Evolutionary conservation across 1,284 basidiomycete species (phyloP).

Genomic region (Paramarasmius palmivorus): DNA sequence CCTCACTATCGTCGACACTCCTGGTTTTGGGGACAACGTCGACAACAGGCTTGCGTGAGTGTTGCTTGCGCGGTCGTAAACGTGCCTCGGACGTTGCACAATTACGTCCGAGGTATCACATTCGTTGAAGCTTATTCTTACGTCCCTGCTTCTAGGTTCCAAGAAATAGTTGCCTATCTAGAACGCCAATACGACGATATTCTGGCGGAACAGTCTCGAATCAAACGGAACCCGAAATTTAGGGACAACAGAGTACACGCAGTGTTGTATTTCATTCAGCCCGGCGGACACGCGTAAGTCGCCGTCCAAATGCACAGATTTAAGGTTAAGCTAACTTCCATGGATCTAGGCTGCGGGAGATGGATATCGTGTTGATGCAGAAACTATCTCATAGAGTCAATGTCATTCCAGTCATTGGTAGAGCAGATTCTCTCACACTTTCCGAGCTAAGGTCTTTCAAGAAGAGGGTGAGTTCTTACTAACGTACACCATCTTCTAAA

Average conservation of each 20-base stretch:
- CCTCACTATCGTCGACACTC: slow-evolving; percentile 96
- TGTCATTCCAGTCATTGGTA: slow-evolving; percentile 97
- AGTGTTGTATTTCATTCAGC: slow-evolving; percentile 95
- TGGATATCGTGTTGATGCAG: slow-evolving; percentile 97
- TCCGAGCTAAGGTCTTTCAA: slow-evolving; percentile 90
- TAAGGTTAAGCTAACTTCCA: background rate
- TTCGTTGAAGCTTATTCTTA: slow-evolving; percentile 7
- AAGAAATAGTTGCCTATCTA: slow-evolving; percentile 92
- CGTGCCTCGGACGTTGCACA: background rate
- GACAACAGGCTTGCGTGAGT: slow-evolving; percentile 94
- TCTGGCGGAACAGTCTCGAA: slow-evolving; percentile 95
- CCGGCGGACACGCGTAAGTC: slow-evolving; percentile 57
- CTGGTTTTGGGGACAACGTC: slow-evolving; percentile 96
- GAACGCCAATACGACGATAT: slow-evolving; percentile 99
- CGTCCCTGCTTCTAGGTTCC: slow-evolving; percentile 59
- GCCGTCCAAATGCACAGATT: background rate
- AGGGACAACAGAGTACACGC: slow-evolving; percentile 95
- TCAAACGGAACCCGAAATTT: slow-evolving; percentile 98
- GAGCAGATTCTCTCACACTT: slow-evolving; percentile 90
- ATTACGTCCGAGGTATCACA: slow-evolving; percentile 16
- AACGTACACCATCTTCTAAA: background rate
- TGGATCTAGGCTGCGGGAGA: slow-evolving; percentile 78
- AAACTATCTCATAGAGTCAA: slow-evolving; percentile 93
- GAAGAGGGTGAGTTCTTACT: slow-evolving; percentile 67
- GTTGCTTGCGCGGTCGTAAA: background rate